Evolutionary conservation across 768 basidiomycete species (phyloP).

Genomic region (Russula sp.): DNA sequence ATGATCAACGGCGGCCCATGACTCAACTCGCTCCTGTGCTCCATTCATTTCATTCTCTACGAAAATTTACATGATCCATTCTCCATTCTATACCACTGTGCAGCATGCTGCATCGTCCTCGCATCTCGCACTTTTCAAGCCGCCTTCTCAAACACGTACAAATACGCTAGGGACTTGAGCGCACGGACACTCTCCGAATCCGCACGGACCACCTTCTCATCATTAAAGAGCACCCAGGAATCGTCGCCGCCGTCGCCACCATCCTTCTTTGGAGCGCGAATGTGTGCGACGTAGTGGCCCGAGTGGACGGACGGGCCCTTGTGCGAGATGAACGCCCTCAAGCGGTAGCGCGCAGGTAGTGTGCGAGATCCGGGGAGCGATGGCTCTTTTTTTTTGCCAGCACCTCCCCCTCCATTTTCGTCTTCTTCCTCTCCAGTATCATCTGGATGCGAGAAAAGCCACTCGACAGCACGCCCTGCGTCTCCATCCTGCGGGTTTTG

Average conservation of each 20-base stretch:
- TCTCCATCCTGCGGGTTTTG: conserved; percentile 48
- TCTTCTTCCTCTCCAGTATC: conserved; percentile 58
- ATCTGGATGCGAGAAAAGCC: conserved; percentile 92
- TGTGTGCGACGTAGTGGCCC: conserved; percentile 87
- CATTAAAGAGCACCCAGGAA: conserved; percentile 87
- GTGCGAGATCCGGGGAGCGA: conserved; percentile 34
- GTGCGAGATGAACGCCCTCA: conserved; percentile 95
- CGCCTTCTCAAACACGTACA: conserved; percentile 81
- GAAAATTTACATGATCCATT: background rate
- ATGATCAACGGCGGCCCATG: too few relatives aligned
- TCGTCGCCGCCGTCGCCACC: conserved; percentile 22
- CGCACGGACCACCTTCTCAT: conserved; percentile 91
- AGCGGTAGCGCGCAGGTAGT: conserved; percentile 68
- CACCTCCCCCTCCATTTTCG: too few relatives aligned
- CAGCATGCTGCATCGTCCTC: background rate
- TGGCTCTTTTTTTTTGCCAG: too few relatives aligned
- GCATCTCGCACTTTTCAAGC: background rate
- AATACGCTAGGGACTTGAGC: conserved; percentile 79
- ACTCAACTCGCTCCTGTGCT: too few relatives aligned
- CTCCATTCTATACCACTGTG: too few relatives aligned
- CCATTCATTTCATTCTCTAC: background rate
- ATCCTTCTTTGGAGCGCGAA: conserved; percentile 37
- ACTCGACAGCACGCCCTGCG: conserved; percentile 84
- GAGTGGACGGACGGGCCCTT: conserved; percentile 95
- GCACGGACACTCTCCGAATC: conserved; percentile 75